Evolutionary conservation across 2,329 filamentous ascomycete species (phyloP).

Genomic region (Fusarium sp.): DNA sequence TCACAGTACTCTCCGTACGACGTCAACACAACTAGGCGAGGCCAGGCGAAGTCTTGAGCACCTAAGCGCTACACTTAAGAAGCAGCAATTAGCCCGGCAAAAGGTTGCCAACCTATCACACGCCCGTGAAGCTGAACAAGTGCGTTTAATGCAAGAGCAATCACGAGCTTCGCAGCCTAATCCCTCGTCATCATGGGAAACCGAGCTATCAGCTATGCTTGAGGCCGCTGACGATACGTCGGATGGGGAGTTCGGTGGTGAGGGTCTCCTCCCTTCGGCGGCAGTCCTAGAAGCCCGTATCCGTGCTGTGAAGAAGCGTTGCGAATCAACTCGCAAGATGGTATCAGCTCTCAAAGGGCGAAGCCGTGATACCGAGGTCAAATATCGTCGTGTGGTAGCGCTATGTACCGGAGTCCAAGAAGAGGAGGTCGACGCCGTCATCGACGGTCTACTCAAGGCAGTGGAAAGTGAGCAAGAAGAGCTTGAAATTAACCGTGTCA

Average conservation of each 20-base stretch:
- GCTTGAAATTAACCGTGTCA: conserved; percentile 79
- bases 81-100: conserved; percentile 73
- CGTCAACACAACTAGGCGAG: conserved; percentile 81
- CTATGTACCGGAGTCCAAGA: conserved; percentile 87
- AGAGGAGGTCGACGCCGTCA: conserved; percentile 80
- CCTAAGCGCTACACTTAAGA: conserved; percentile 73
- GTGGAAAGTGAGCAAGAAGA: conserved; percentile 88
- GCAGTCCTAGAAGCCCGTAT: conserved; percentile 75
- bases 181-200: conserved; percentile 65
- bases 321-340: conserved; percentile 73
- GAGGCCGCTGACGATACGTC: conserved; percentile 57
- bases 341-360: conserved; percentile 79
- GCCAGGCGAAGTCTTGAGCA: conserved; percentile 80
- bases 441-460: conserved; percentile 84
- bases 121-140: conserved; percentile 77
- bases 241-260: conserved; percentile 53
- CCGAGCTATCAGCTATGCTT: conserved; percentile 63
- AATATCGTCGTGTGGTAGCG: conserved; percentile 89
- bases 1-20: conserved; percentile 82
- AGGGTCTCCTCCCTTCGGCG: conserved; percentile 66
- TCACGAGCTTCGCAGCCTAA: conserved; percentile 57
- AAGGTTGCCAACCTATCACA: conserved; percentile 83
- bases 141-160: conserved; percentile 59
- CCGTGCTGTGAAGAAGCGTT: conserved; percentile 77
- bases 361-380: conserved; percentile 85